These are phyloP conservation scores for Alnus glutinosa DNA, from an alignment of 306 rosid genomes.

Conservation along the genomic window DNA sequence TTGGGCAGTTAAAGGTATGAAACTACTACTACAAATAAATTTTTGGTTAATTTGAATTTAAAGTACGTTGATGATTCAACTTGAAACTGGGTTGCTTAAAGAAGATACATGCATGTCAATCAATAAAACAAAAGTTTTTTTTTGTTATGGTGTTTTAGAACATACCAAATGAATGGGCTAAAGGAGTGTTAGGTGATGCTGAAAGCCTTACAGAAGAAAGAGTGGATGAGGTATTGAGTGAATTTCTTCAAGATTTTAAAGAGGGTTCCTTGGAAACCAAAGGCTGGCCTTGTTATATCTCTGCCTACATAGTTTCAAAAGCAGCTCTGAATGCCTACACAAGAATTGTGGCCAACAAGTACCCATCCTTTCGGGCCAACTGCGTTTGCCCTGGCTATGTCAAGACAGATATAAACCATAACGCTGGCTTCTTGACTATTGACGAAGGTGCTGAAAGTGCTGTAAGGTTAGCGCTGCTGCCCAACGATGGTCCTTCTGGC, in stretches of 20 bases:
- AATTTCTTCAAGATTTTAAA: slow-evolving; percentile 14
- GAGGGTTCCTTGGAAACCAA: slow-evolving; percentile 6
- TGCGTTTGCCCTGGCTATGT: slow-evolving; percentile 1
- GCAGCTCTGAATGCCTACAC: slow-evolving; percentile 18
- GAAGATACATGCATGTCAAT: no score
- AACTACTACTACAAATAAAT: background rate
- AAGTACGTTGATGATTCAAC: no score
- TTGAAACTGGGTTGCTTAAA: no score
- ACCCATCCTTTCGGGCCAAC: background rate
- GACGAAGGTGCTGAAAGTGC: slow-evolving; percentile 2
- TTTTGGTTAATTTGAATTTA: no score
- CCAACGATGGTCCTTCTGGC: slow-evolving; percentile 2
- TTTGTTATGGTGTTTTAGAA: background rate
- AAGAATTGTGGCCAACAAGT: slow-evolving; percentile 16
- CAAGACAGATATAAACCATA: background rate
- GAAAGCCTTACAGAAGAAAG: slow-evolving; percentile 13
- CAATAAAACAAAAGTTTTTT: no score
- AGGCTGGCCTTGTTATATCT: background rate
- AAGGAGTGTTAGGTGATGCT: background rate
- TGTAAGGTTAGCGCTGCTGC: background rate
- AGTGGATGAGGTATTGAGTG: slow-evolving; percentile 10
- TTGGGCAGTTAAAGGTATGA: background rate
- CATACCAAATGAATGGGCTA: slow-evolving; percentile 12
- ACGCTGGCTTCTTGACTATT: background rate
- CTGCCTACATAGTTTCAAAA: slow-evolving; percentile 18